A percentile compares a stretch with the other conserved stretches of the same genome.
Evolutionary conservation across 768 basidiomycete genomes (phyloP).

Genomic region (Termitomyces sp.): DNA sequence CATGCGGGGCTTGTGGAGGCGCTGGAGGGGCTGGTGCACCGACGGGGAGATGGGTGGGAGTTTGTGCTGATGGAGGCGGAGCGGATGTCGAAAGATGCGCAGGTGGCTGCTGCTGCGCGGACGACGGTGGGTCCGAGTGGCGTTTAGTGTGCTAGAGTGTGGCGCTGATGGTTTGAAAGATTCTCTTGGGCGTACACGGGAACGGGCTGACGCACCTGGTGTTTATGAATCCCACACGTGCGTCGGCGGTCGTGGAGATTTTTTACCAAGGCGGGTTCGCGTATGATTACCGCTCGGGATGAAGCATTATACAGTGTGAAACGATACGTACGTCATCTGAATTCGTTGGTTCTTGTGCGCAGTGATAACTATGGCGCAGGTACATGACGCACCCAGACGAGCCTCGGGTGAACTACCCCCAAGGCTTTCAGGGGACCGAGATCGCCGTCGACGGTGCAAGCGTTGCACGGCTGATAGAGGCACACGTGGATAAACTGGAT

Average conservation of each 20-base stretch:
- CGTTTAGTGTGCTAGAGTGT: no score
- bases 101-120: conserved; percentile 55
- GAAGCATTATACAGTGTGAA: conserved; percentile 75
- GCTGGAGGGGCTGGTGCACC: conserved; percentile 42
- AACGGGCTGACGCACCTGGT: conserved; percentile 84
- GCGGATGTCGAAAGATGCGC: conserved; percentile 66
- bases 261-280: conserved; percentile 80
- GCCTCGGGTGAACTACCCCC: conserved; percentile 59
- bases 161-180: conserved; percentile 26
- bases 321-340: conserved; percentile 66
- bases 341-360: no score
- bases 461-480: conserved; percentile 67
- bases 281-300: conserved; percentile 83
- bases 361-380: no score
- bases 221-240: conserved; percentile 70
- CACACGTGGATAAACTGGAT: conserved; percentile 33
- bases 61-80: conserved; percentile 59
- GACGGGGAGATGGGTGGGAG: conserved; percentile 45
- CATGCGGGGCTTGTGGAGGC: conserved; percentile 49
- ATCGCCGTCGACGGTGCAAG: conserved; percentile 70
- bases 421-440: conserved; percentile 75
- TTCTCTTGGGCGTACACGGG: conserved; percentile 70
- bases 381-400: conserved; percentile 37
- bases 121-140: conserved; percentile 64
- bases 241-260: conserved; percentile 82